phyloP scores from a whole-genome alignment of 2,329 filamentous ascomycete genomes.

The Neofusicoccum laricinum region DNA sequence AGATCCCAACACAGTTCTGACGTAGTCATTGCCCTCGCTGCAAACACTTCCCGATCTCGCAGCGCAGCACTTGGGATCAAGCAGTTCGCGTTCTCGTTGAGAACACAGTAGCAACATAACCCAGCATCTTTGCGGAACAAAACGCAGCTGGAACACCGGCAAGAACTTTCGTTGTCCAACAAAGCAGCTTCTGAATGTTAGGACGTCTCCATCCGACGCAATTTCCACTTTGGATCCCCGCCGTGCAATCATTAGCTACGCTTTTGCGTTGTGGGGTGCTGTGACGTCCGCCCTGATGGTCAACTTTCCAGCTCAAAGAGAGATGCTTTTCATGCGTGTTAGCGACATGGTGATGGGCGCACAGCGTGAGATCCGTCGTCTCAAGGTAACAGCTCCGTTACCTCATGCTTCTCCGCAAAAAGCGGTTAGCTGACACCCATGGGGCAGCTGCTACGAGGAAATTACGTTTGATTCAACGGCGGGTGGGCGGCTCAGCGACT shows the following conservation, averaged over 20 bases:
- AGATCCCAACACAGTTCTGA: neutral
- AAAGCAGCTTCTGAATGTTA: too few species aligned
- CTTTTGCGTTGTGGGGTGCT: too few species aligned
- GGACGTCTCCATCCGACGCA: too few species aligned
- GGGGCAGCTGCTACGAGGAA: conserved; percentile 2
- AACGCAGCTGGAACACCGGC: too few species aligned
- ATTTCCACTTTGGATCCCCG: too few species aligned
- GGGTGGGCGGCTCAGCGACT: neutral
- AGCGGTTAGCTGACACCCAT: neutral
- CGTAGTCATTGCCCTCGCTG: neutral
- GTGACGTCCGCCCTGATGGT: too few species aligned
- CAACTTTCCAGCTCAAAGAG: too few species aligned
- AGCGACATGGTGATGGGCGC: neutral
- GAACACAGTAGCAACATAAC: too few species aligned
- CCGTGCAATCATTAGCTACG: too few species aligned
- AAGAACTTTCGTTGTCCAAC: too few species aligned
- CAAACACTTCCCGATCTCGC: neutral
- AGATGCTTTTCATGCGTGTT: neutral
- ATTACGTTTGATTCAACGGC: neutral
- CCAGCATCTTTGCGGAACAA: too few species aligned
- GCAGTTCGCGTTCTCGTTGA: neutral
- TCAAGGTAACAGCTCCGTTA: neutral
- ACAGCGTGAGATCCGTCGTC: neutral
- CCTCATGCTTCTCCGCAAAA: neutral
- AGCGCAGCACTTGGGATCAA: neutral